Base-by-base conservation (phyloP, 768 basidiomycete genomes). In the Dioszegia hungarica region DNA sequence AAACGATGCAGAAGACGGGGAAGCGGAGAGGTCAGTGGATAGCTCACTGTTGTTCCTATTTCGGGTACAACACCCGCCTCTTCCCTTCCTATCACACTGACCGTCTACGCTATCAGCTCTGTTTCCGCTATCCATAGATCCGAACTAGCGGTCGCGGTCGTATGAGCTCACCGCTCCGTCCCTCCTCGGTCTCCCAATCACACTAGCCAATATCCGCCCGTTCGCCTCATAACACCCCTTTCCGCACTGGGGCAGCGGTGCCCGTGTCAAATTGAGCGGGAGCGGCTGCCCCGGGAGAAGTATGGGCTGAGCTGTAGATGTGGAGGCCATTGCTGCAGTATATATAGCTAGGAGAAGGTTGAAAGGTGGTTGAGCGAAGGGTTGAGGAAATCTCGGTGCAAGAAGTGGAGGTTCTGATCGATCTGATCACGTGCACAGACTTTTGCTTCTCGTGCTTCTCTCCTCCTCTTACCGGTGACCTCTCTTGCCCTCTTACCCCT, bases 211-310 rank as follows among this genome's bases (percentile, higher is more conserved):
- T 40, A 75, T 68, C 57, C 63, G 56, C 14, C 72, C 74, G 1
- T 64, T 47, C 28, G 56, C 47, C 40, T 66, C 64, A 37, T 75
- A 73, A 46, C 72, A 73, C 24, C 74, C 74, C 10, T 62, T 31
- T 19, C 74, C 74, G 45, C 68, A 67, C 54, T 68, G 64, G 12
- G 70, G 73, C 27, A 66, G 37, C 17, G 73, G 73, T 9, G 63
- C 56, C 25, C 60, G 14, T 22, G 56, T 68, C 33, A 70, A 62
- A 38, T 61, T 47, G 3, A 62, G 29, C 11, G 74, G 72, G 27
- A 75, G 43, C 4, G 74, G 74, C 47, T 75, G 74, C 17, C 74
- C 74, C 2, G 74, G 74, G 15, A 75, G 61, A 0, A 75, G 57
- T 22, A 73, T 48, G 10, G 36, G 49, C 22, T 38, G 49, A 12